A percentile compares a stretch with the other conserved stretches of the same genome.
phyloP scores from a whole-genome alignment of 495 filamentous ascomycete genomes.

The Coniosporium apollinis region DNA sequence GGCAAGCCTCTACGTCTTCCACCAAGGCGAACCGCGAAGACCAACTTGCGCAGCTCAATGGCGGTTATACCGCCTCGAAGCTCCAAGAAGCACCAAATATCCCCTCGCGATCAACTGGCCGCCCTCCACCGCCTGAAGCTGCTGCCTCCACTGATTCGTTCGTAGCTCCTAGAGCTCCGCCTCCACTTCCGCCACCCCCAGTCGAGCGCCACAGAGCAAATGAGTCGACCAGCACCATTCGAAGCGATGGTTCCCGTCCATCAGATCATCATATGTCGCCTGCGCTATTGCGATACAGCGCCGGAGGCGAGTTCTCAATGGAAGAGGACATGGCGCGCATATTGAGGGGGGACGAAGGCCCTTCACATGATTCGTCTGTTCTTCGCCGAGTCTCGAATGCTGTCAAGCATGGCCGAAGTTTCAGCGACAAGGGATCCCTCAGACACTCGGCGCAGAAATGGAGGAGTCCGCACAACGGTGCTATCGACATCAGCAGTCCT shows the following conservation, averaged over 20 bases:
- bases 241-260: constrained; percentile 14
- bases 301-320: constrained; percentile 64
- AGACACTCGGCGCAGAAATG: constrained; percentile 46
- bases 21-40: too few species aligned
- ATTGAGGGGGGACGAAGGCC: constrained; percentile 44
- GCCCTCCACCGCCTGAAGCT: constrained; percentile 24
- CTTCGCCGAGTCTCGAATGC: constrained; percentile 80
- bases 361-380: constrained; percentile 40
- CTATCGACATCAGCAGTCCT: constrained; percentile 62
- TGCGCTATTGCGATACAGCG: too few species aligned
- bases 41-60: too few species aligned
- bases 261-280: constrained; percentile 11
- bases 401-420: constrained; percentile 83
- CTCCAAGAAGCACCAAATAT: constrained; percentile 13
- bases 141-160: constrained; percentile 34
- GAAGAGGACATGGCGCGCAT: constrained; percentile 84
- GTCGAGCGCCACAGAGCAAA: constrained; percentile 29
- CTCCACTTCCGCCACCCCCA: constrained; percentile 35
- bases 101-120: constrained; percentile 20
- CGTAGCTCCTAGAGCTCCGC: constrained; percentile 45
- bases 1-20: constrained; percentile 15
- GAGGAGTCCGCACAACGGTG: constrained; percentile 57
- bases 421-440: constrained; percentile 48
- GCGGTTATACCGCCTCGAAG: too few species aligned
- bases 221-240: constrained; percentile 37